Evolutionary conservation across 2,329 filamentous ascomycete species (phyloP).

Genomic region (Ophiocordyceps unilateralis): DNA sequence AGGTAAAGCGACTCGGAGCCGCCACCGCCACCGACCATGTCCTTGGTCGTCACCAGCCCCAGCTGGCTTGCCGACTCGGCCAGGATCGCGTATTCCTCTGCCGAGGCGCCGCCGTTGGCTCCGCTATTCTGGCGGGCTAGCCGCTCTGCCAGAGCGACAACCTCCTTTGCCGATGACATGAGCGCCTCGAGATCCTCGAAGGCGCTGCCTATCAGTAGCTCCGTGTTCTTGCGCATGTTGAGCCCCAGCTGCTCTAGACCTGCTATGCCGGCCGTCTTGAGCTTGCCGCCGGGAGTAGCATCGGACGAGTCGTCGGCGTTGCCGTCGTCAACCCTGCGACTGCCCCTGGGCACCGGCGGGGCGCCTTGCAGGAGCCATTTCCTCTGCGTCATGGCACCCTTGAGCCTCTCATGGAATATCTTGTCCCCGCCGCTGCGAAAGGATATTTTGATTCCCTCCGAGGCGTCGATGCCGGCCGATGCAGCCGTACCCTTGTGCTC

Average conservation of each 20-base stretch:
- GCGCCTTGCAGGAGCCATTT: constrained; percentile 92
- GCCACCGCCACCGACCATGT: constrained; percentile 60
- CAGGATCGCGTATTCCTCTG: constrained; percentile 57
- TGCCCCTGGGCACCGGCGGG: constrained; percentile 62
- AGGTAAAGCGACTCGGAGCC: constrained; percentile 72
- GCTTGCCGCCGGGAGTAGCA: constrained; percentile 13
- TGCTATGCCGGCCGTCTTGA: constrained; percentile 71
- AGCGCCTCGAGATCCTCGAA: constrained; percentile 94
- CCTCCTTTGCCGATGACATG: constrained; percentile 95
- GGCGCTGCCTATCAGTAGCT: constrained; percentile 77
- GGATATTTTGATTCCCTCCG: constrained; percentile 74
- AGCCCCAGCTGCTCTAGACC: constrained; percentile 75
- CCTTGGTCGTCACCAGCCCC: constrained; percentile 83
- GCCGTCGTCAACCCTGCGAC: constrained; percentile 17
- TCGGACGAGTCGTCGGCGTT: constrained; percentile 10
- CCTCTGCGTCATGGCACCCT: constrained; percentile 72
- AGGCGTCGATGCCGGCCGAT: constrained; percentile 31
- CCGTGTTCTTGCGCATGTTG: constrained; percentile 80
- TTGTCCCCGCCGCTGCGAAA: constrained; percentile 82
- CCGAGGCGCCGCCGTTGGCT: constrained; percentile 39
- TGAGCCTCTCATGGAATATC: constrained; percentile 77
- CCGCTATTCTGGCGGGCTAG: constrained; percentile 56
- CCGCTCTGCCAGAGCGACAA: constrained; percentile 79
- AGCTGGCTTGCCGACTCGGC: constrained; percentile 66
- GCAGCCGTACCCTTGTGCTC: constrained; percentile 12